A percentile compares a stretch with the other conserved stretches of the same genome.
Evolutionary conservation across 1,284 basidiomycete genomes (phyloP).

Genomic region (Entoloma clypeatum): DNA sequence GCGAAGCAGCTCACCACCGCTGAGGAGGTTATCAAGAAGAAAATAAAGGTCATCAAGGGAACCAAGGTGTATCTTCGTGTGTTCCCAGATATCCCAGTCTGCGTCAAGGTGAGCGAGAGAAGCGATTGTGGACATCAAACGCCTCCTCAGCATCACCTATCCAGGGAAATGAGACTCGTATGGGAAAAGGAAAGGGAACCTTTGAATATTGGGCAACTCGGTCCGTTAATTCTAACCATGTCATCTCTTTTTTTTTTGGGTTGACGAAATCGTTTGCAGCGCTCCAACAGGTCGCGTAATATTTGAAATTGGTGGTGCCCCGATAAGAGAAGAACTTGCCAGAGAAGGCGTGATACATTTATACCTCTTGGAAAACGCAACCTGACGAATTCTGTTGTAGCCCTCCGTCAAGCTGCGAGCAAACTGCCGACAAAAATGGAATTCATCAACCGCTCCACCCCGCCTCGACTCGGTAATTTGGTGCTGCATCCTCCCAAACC

Average conservation of each 20-base stretch:
- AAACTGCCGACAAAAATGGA: slow-evolving; percentile 91
- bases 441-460: slow-evolving; percentile 72
- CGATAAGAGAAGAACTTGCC: slow-evolving; percentile 90
- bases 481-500: slow-evolving; percentile 46
- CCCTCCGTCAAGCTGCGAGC: slow-evolving; percentile 83
- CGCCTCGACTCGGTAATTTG: slow-evolving; percentile 78
- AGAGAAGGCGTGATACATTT: slow-evolving; percentile 69
- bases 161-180: slow-evolving; percentile 97
- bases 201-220: slow-evolving; percentile 98
- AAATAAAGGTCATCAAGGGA: slow-evolving; percentile 90
- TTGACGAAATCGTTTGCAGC: slow-evolving; percentile 37
- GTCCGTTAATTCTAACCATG: no score
- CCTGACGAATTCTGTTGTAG: slow-evolving; percentile 37
- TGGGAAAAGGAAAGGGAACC: slow-evolving; percentile 98
- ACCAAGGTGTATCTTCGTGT: slow-evolving; percentile 86
- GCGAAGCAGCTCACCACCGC: slow-evolving; percentile 89
- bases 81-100: slow-evolving; percentile 96
- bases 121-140: background rate
- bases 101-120: slow-evolving; percentile 83
- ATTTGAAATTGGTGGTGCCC: slow-evolving; percentile 90
- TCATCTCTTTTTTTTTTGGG: background rate
- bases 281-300: slow-evolving; percentile 91
- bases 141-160: background rate
- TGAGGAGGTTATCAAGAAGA: slow-evolving; percentile 87
- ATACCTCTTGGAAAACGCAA: background rate